Evolutionary conservation across 1,139 yeast species (phyloP).

Genomic region (Diutina scorzettiae): DNA sequence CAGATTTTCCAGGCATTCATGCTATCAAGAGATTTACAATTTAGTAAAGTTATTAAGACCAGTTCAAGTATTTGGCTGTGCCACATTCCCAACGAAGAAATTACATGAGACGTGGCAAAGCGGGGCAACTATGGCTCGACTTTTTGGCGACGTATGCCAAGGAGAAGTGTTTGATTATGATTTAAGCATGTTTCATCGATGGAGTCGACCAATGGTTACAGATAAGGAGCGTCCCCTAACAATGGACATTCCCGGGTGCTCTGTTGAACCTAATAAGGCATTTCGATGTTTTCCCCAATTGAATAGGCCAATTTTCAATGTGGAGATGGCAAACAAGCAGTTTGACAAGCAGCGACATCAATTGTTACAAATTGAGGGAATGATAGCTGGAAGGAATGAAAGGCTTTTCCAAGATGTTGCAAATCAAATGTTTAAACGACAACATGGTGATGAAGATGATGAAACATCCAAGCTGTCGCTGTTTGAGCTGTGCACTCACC

Average conservation of each 20-base stretch:
- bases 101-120: conserved; percentile 19
- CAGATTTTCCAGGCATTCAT: conserved; percentile 44
- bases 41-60: conserved; percentile 30
- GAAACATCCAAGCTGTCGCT: background rate
- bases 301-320: background rate
- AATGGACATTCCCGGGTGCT: too few relatives aligned
- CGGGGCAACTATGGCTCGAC: conserved; percentile 31
- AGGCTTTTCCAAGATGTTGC: background rate
- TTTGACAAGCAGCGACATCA: background rate
- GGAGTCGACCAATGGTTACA: conserved; percentile 14
- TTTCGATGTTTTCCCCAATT: background rate
- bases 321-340: background rate
- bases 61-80: conserved; percentile 34
- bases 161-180: conserved; percentile 20
- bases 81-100: conserved; percentile 15
- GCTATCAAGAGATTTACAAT: conserved; percentile 31
- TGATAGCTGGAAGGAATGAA: background rate
- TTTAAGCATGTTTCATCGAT: conserved; percentile 11
- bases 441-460: background rate
- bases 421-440: background rate
- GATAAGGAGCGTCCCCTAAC: background rate
- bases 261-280: too few relatives aligned
- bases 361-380: background rate
- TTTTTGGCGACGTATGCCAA: conserved; percentile 31
- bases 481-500: too few relatives aligned